phyloP scores from a whole-genome alignment of 345 rosid species.

The Eucalyptus tenuipes region DNA sequence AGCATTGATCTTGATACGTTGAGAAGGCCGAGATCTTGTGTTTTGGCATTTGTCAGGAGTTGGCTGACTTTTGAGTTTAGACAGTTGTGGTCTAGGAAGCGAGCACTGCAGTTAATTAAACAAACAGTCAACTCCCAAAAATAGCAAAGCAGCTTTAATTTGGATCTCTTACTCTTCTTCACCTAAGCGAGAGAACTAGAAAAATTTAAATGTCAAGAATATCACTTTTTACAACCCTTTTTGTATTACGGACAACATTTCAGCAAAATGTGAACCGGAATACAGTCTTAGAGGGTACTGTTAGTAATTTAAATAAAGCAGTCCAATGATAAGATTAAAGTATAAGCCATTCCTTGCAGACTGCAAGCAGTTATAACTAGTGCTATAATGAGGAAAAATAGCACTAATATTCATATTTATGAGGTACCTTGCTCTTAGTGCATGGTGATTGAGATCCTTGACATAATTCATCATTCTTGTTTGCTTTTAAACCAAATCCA shows the following conservation, averaged over 20 bases:
- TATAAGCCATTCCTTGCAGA: neutral
- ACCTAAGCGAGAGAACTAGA: neutral
- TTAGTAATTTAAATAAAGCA: neutral
- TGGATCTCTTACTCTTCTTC: neutral
- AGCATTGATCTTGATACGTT: constrained; percentile 11
- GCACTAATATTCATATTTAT: neutral
- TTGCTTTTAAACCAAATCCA: constrained; percentile 9
- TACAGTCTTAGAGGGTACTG: neutral
- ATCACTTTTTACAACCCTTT: neutral
- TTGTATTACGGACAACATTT: neutral
- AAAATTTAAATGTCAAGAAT: neutral
- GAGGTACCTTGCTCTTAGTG: neutral
- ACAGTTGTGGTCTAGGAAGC: constrained; percentile 20
- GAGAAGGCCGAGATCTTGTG: constrained; percentile 20
- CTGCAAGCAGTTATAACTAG: neutral
- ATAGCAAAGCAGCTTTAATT: neutral
- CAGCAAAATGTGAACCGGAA: neutral
- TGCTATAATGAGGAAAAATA: neutral
- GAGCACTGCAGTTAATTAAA: constrained; percentile 28
- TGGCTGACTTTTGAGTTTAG: constrained; percentile 36
- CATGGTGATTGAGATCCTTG: neutral
- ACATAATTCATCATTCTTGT: neutral
- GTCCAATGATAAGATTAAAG: neutral
- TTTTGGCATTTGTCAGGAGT: constrained; percentile 8
- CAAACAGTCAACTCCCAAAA: neutral